phyloP scores from a whole-genome alignment of 2,329 filamentous ascomycete genomes.

The Fusarium hostae region DNA sequence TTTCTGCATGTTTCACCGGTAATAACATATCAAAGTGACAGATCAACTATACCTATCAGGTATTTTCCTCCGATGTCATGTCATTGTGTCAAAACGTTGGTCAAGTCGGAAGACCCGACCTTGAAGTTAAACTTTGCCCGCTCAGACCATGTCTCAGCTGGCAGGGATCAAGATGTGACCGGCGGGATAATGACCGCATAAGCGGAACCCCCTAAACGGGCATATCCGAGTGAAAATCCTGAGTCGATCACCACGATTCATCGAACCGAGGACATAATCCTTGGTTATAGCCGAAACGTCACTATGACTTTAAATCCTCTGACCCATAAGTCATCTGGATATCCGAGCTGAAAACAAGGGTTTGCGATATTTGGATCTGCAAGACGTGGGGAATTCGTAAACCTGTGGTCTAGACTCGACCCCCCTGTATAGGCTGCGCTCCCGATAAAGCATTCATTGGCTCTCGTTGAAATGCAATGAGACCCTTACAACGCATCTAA shows the following conservation, averaged over 20 bases:
- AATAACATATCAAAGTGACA: background rate
- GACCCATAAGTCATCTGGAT: background rate
- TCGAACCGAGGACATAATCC: background rate
- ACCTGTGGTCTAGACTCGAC: background rate
- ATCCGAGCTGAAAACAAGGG: background rate
- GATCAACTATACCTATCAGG: background rate
- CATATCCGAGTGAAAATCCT: constrained; percentile 8
- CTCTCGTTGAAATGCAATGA: background rate
- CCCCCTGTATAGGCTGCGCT: constrained; percentile 7
- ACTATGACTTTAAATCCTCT: background rate
- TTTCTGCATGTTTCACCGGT: background rate
- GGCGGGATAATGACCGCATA: background rate
- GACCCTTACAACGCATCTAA: background rate
- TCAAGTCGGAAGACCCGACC: constrained; percentile 1
- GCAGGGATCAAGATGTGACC: background rate
- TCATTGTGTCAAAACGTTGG: background rate
- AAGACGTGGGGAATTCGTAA: background rate
- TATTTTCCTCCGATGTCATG: background rate
- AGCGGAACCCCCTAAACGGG: constrained; percentile 8
- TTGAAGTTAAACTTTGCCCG: constrained; percentile 22
- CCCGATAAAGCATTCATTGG: constrained; percentile 24
- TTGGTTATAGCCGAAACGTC: background rate
- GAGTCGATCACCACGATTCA: background rate
- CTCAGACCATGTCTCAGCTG: background rate
- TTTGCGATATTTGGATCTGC: constrained; percentile 9